These are phyloP conservation scores for Ampelocalamus luodianensis DNA, from an alignment of 176 grass and related monocot genomes.

Conservation along the genomic window DNA sequence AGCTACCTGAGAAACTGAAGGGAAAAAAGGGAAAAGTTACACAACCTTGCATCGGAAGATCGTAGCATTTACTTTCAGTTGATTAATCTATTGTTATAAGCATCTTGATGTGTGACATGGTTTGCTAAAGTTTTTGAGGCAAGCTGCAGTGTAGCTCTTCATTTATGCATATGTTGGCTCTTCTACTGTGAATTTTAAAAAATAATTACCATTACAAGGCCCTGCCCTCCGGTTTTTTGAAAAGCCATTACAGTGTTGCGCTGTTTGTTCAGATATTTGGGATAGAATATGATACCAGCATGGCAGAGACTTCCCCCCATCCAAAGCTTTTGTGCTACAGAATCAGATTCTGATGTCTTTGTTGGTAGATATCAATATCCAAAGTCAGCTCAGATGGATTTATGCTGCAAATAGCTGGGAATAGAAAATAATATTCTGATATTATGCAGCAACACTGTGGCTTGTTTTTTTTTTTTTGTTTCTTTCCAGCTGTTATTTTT, in stretches of 20 bases:
- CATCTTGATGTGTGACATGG: not conserved
- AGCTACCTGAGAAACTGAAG: not conserved
- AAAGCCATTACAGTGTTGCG: not conserved
- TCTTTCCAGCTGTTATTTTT: not conserved
- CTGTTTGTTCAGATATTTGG: conserved; percentile 2
- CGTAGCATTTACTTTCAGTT: not conserved
- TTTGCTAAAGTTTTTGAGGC: not conserved
- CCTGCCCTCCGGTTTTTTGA: not conserved
- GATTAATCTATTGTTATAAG: not conserved
- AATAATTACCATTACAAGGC: not conserved
- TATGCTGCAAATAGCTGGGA: not conserved
- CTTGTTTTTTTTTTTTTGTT: not conserved
- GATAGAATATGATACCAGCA: not conserved
- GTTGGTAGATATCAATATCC: not conserved
- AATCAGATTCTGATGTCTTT: not conserved
- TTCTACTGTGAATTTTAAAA: too few relatives aligned
- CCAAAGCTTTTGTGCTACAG: not conserved
- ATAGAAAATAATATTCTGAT: not conserved
- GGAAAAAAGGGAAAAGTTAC: not conserved
- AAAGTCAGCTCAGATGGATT: not conserved
- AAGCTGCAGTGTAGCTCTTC: not conserved
- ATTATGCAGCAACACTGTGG: not conserved
- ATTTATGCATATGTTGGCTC: not conserved
- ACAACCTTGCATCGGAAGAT: not conserved
- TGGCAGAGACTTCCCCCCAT: not conserved